Percentiles rank a stretch among this genome's conserved stretches.
These are phyloP conservation scores for Amylostereum areolatum DNA, from an alignment of 1,284 basidiomycete species.

Conservation along the genomic window DNA sequence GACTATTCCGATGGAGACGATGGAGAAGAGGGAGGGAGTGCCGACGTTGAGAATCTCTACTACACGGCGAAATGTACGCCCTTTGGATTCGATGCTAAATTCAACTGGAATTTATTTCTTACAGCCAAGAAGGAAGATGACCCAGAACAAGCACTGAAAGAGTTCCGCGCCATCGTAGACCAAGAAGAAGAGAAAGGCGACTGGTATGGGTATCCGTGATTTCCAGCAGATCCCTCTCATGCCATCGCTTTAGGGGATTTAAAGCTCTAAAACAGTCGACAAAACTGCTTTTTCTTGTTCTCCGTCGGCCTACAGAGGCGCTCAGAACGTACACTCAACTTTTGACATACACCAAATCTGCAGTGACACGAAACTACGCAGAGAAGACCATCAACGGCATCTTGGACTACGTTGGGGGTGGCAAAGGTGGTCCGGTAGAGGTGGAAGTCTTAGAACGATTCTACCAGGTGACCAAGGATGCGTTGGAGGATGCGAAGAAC, in stretches of 20 bases:
- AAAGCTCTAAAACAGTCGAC: constrained; percentile 98
- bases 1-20: constrained; percentile 93
- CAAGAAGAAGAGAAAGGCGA: constrained; percentile 89
- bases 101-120: constrained; percentile 1
- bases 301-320: constrained; percentile 79
- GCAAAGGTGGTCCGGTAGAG: constrained; percentile 77
- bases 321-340: constrained; percentile 82
- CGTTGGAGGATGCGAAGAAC: constrained; percentile 91
- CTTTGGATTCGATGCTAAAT: background rate
- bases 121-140: constrained; percentile 89
- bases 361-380: constrained; percentile 86
- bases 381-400: constrained; percentile 99
- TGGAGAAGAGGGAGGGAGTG: constrained; percentile 71
- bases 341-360: constrained; percentile 88
- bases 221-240: background rate
- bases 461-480: constrained; percentile 89
- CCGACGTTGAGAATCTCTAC: constrained; percentile 98
- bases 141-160: constrained; percentile 83
- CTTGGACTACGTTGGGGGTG: constrained; percentile 95
- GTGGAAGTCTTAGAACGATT: constrained; percentile 90
- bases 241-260: constrained; percentile 73
- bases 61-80: constrained; percentile 91
- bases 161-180: constrained; percentile 83
- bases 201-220: constrained; percentile 51
- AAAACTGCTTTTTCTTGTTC: constrained; percentile 83